phyloP scores from a whole-genome alignment of 176 grass and related monocot genomes.

The Rhynchospora breviuscula region DNA sequence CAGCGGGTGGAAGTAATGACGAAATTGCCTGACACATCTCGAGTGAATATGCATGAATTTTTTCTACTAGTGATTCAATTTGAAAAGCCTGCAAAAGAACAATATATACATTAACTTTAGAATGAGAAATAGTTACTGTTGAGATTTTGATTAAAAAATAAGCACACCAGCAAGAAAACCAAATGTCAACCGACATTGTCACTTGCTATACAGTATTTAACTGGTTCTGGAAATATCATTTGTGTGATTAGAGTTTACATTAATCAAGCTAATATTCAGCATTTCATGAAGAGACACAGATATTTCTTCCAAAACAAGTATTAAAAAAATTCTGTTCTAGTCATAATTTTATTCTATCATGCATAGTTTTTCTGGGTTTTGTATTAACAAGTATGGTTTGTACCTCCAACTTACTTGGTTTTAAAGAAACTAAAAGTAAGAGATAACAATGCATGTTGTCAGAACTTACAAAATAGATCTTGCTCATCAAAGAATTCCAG shows the following conservation, averaged over 20 bases:
- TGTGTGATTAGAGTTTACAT: constrained; percentile 3
- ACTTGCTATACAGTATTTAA: constrained; percentile 6
- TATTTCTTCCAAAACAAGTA: background rate
- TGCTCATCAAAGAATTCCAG: constrained; percentile 85
- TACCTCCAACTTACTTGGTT: background rate
- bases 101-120: constrained; percentile 21
- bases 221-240: background rate
- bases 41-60: constrained; percentile 64
- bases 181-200: background rate
- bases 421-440: background rate
- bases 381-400: background rate
- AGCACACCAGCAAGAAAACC: background rate
- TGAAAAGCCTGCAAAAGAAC: constrained; percentile 57
- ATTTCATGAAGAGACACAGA: background rate
- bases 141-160: constrained; percentile 7
- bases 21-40: constrained; percentile 55
- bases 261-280: background rate
- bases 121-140: constrained; percentile 11
- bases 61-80: constrained; percentile 64
- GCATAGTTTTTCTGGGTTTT: background rate
- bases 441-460: background rate
- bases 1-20: constrained; percentile 42
- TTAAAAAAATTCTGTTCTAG: background rate
- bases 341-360: background rate
- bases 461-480: constrained; percentile 77